Percentiles rank a stretch among this genome's conserved stretches.
These are phyloP conservation scores for Orychophragmus violaceus DNA, from an alignment of 345 rosid genomes.

Conservation along the genomic window DNA sequence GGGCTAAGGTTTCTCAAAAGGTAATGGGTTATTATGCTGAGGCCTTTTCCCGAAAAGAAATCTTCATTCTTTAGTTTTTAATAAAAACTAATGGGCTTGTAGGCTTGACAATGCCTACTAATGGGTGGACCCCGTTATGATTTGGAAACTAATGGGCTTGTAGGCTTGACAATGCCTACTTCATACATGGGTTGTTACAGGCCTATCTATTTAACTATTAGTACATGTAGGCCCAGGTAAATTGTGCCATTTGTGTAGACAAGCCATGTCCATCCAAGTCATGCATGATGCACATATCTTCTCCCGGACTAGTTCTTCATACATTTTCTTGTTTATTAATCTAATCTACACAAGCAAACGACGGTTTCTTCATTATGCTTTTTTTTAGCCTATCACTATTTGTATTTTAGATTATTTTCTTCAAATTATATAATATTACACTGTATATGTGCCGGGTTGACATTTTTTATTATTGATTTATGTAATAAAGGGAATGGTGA, in stretches of 20 bases:
- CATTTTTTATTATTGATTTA: background rate
- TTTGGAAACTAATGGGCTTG: too few species aligned
- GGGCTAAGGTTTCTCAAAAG: too few species aligned
- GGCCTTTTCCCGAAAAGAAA: too few species aligned
- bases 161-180: too few species aligned
- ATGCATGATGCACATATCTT: background rate
- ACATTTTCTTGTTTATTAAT: background rate
- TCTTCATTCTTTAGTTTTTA: too few species aligned
- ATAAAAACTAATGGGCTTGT: too few species aligned
- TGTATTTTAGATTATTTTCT: background rate
- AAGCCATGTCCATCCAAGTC: slow-evolving; percentile 13
- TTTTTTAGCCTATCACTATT: background rate
- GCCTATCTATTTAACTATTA: background rate
- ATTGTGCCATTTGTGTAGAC: background rate
- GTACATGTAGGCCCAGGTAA: background rate
- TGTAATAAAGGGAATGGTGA: slow-evolving; percentile 4
- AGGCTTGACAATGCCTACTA: too few species aligned
- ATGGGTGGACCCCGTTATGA: too few species aligned
- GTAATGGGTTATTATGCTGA: too few species aligned
- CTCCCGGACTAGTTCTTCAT: slow-evolving; percentile 11
- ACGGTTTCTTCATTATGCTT: slow-evolving; percentile 4
- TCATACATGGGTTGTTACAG: background rate
- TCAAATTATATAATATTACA: background rate
- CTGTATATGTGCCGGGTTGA: slow-evolving; percentile 6
- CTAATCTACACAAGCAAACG: slow-evolving; percentile 17